Conservation (phyloP, 805 yeast species). For the Dipodascus albidus region DNA sequence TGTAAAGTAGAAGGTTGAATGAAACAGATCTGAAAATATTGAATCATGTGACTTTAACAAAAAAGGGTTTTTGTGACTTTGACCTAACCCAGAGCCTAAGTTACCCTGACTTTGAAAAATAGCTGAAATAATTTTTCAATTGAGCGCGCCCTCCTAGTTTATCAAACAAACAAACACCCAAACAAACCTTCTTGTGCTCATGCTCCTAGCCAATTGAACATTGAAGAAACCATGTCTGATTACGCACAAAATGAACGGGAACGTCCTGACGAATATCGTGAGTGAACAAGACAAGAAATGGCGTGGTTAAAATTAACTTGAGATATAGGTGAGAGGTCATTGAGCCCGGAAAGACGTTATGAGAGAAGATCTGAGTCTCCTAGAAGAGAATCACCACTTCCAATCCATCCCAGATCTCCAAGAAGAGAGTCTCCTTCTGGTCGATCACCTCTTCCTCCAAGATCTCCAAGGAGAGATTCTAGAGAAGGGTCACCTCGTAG, state of each 20-base stretch:
- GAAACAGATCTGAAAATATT: too few relatives aligned
- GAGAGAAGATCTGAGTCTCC: slow-evolving; percentile 15
- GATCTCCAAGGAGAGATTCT: slow-evolving; percentile 4
- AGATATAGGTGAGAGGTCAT: slow-evolving; percentile 4
- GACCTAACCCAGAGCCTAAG: neutral
- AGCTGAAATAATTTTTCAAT: neutral
- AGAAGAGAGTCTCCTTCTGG: slow-evolving; percentile 2
- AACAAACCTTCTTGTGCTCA: neutral
- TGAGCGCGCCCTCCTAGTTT: neutral
- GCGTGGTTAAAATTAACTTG: neutral
- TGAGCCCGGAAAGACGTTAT: slow-evolving; percentile 13
- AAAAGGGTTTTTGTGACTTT: neutral
- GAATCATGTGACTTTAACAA: neutral
- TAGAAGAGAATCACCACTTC: slow-evolving; percentile 10
- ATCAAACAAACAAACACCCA: neutral
- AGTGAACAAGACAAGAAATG: too few relatives aligned
- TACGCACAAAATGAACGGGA: slow-evolving; percentile 11
- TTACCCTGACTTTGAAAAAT: slow-evolving; percentile 1
- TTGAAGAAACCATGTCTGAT: slow-evolving; percentile 10
- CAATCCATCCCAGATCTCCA: slow-evolving; percentile 4
- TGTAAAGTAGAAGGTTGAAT: too few relatives aligned
- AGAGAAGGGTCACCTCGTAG: slow-evolving; percentile 4
- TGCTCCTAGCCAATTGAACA: neutral
- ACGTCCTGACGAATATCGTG: slow-evolving; percentile 3
- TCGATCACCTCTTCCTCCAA: neutral